phyloP scores from a whole-genome alignment of 116 monocot genomes.

The Cymodocea nodosa region DNA sequence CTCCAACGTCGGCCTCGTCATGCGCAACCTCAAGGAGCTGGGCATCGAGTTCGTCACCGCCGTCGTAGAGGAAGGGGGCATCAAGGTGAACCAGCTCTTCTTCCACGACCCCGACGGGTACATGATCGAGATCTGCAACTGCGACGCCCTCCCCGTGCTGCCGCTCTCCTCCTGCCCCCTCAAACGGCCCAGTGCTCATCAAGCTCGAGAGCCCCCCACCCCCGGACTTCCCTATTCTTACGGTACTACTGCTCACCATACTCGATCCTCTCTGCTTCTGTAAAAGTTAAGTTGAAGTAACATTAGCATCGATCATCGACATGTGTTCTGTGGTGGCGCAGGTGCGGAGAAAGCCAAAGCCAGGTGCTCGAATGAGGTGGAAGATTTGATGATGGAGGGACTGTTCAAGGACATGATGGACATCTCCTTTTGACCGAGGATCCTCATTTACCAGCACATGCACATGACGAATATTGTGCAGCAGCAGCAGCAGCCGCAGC shows the following conservation, averaged over 20 bases:
- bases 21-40: conserved; percentile 24
- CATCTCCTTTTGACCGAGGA: conserved; percentile 25
- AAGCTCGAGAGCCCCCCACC: not conserved
- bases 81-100: conserved; percentile 23
- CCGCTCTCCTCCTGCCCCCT: conserved; percentile 7
- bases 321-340: not conserved
- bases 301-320: too few species aligned
- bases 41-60: conserved; percentile 40
- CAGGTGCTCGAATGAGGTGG: conserved; percentile 33
- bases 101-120: conserved; percentile 24
- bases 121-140: conserved; percentile 22
- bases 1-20: conserved; percentile 24
- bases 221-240: too few species aligned
- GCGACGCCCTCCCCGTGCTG: conserved; percentile 10
- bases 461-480: too few species aligned
- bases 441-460: too few species aligned
- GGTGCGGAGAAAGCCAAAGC: not conserved
- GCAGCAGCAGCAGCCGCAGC: too few species aligned
- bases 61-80: conserved; percentile 40
- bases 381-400: conserved; percentile 33
- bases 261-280: too few species aligned
- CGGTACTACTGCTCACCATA: too few species aligned
- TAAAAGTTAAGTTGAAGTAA: too few species aligned
- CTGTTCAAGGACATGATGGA: conserved; percentile 48
- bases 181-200: not conserved